Evolutionary conservation across 2,329 filamentous ascomycete genomes (phyloP), one percentile per base, ranked within the genome.

Genomic region (Alternaria novae-zelandiae): DNA sequence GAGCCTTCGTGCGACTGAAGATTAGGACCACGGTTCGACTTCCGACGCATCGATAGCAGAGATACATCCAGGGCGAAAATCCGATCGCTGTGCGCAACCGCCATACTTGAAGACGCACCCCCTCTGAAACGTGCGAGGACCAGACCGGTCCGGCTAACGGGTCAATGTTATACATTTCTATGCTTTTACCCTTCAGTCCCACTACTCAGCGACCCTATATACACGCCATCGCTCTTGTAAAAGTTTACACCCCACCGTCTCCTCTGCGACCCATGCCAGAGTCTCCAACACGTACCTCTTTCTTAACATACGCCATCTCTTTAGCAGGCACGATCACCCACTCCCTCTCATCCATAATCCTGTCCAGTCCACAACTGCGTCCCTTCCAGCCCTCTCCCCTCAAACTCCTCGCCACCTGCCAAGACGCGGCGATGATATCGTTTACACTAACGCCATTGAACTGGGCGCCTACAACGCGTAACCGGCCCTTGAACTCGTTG

Each of bases 401-500:
- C 46, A 79, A 43, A 57, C 80, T 72, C 81, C 79, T 65, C 54
- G 78, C 86, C n/a, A 88, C 80, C 65, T 87, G 78, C 75, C 86
- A 86, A 6, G 85, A 89, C 57, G 84, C 85, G 21, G 83, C 82
- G 41, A 91, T 81, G 62, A 82, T 83, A 70, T 85, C 83, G 59
- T 85, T 84, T 3, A 85, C 83, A 1, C 83, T 82, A 0, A 85
- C 83, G 5, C 83, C 83, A 58, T 76, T 79, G 66, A 82, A 82
- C 73, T 83, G 84, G 57, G 77, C 83, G 0, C 83, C 83, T 0
- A 83, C 83, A 9, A 96, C 89, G 62, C 88, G 86, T 26, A 97
- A 81, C 12, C 86, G 83, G 13, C 90, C 89, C 9, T 84, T 78
- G 76, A 90, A 96, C 4, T 81, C 64, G 30, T 80, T 74, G 6